Evolutionary conservation across 2,329 filamentous ascomycete genomes (phyloP).

Genomic region (Fusarium piperis): DNA sequence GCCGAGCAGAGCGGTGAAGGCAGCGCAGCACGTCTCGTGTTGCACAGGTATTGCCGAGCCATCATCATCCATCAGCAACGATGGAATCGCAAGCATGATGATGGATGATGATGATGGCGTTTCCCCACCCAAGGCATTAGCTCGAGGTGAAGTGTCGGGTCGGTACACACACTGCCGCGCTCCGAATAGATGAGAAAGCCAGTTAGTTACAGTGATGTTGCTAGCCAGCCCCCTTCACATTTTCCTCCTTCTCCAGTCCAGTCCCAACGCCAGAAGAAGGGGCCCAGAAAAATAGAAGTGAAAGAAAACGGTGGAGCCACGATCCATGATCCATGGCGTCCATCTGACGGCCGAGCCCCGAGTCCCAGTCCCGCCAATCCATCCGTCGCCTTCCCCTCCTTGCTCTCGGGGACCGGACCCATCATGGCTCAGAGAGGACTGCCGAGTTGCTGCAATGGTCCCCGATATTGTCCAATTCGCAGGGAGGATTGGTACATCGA

Average conservation of each 20-base stretch:
- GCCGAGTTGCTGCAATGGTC: constrained; percentile 32
- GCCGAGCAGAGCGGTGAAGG: constrained; percentile 3
- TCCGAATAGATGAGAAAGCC: constrained; percentile 28
- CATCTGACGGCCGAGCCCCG: constrained; percentile 31
- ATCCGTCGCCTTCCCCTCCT: neutral
- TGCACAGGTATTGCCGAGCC: constrained; percentile 19
- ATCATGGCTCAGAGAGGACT: constrained; percentile 11
- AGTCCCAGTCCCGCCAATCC: constrained; percentile 22
- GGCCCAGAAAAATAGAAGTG: constrained; percentile 15
- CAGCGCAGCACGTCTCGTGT: neutral
- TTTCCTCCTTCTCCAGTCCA: neutral
- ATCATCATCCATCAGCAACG: constrained; percentile 18
- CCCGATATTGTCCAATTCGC: constrained; percentile 22
- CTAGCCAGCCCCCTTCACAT: constrained; percentile 14
- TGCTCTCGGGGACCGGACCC: neutral
- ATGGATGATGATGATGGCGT: constrained; percentile 31
- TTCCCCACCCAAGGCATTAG: constrained; percentile 34
- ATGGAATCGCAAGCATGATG: constrained; percentile 33
- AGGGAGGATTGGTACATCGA: constrained; percentile 7
- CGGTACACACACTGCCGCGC: constrained; percentile 35
- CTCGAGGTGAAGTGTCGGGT: constrained; percentile 14
- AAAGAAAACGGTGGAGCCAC: constrained; percentile 39
- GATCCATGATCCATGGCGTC: constrained; percentile 30
- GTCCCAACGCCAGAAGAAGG: constrained; percentile 3
- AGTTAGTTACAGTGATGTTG: constrained; percentile 23